Evolutionary conservation across 2,329 filamentous ascomycete genomes (phyloP), one percentile per base, ranked within the genome.

Genomic region (Scytalidium lignicola): DNA sequence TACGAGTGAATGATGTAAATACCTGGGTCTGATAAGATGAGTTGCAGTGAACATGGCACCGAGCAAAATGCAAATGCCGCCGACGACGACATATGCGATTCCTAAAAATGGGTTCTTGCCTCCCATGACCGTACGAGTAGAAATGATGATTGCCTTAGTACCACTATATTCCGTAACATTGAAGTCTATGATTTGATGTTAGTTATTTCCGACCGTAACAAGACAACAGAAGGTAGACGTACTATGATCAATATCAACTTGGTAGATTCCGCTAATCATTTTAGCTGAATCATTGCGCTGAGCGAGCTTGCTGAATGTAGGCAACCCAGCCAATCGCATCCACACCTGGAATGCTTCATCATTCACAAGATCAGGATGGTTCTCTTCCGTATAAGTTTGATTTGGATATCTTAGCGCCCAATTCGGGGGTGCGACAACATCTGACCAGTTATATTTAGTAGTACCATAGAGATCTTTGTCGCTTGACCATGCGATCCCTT

Each of bases 261-360:
- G 73, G 66, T 99, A 99, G 18, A 71, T 80, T 22, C 92, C 93
- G 15, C 72, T 64, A 28, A 65, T 61, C 86, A 99, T 86, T 0
- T 72, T 65, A 2, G 76, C 71, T 1, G 74, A 74, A 64, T 96
- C 86, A 63, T 96, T 96, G 51, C 90, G 80, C 67, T 86, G 80
- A 42, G 90, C 89, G 43, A 99, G 75, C 73, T 99, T 99, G 78
- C 88, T 96, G 67, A 99, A 99, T 4, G 86, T 86, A 1, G 93
- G 93, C 60, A 97, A 72, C 50, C 92, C 93, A 20, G 93, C 93
- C 1, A 95, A 95, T 60, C 93, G 84, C 93, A 99, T 99, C 93
- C 93, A 99, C 19, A 97, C 91, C 70, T 96, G 91, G 67, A 99
- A 95, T 41, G 83, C 82, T 67, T 96, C 87, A 70, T 90, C 85